Evolutionary conservation across 2,329 filamentous ascomycete species (phyloP).

Genomic region (Venturia nashicola): DNA sequence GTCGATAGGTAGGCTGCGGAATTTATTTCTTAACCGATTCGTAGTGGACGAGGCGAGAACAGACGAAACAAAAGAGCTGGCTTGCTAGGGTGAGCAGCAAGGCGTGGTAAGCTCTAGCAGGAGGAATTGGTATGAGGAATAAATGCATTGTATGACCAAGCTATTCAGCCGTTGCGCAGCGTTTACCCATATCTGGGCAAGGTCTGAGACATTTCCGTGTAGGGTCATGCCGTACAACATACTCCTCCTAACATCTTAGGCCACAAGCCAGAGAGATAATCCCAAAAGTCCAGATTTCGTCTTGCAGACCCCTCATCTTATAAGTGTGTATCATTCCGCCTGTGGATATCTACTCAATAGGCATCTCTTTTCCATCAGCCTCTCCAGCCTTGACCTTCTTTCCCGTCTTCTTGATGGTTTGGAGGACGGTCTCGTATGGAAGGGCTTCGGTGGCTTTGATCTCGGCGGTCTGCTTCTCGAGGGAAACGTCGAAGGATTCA

Average conservation of each 20-base stretch:
- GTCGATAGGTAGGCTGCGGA: neutral
- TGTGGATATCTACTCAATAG: neutral
- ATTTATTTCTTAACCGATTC: neutral
- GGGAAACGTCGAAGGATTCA: slow-evolving; percentile 74
- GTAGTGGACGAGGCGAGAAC: neutral
- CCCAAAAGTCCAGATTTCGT: neutral
- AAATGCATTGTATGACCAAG: neutral
- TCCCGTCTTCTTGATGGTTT: slow-evolving; percentile 88
- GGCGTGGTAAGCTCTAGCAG: neutral
- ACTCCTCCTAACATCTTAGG: neutral
- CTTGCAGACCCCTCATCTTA: neutral
- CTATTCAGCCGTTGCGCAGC: neutral
- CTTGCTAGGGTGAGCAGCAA: neutral
- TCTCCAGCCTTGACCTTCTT: slow-evolving; percentile 75
- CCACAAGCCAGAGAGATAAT: neutral
- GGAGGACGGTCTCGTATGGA: slow-evolving; percentile 67
- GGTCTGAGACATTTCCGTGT: neutral
- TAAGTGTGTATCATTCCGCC: neutral
- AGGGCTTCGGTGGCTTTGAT: slow-evolving; percentile 47
- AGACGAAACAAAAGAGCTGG: neutral
- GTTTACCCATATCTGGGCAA: no score
- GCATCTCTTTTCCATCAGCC: slow-evolving; percentile 47
- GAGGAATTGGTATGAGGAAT: neutral
- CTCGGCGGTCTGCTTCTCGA: slow-evolving; percentile 73
- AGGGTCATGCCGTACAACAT: neutral